Evolutionary conservation across 2,329 filamentous ascomycete genomes (phyloP).

Genomic region (Aureobasidium musti): DNA sequence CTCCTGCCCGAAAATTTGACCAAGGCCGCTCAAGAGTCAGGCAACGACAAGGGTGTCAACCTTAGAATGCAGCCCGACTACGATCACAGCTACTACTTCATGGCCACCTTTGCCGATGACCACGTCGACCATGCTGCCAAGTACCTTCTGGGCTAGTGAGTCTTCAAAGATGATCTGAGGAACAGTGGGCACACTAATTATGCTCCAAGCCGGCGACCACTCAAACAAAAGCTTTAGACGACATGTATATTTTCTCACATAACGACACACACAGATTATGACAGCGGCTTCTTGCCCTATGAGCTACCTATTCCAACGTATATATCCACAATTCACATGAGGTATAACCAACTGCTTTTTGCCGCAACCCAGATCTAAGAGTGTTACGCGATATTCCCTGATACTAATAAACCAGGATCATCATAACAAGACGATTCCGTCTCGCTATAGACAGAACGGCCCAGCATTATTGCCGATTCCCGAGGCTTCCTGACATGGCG

Average conservation of each 20-base stretch:
- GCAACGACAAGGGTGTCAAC: slow-evolving; percentile 68
- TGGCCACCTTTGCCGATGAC: slow-evolving; percentile 85
- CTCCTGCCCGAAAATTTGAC: slow-evolving; percentile 92
- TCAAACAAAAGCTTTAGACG: slow-evolving; percentile 8
- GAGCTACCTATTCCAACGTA: neutral
- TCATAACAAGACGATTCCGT: neutral
- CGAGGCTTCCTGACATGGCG: neutral
- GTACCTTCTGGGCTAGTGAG: slow-evolving; percentile 63
- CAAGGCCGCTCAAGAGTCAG: slow-evolving; percentile 73
- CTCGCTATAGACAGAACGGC: neutral
- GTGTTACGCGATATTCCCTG: neutral
- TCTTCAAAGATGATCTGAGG: neutral
- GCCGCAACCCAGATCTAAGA: no score
- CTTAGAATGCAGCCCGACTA: slow-evolving; percentile 88
- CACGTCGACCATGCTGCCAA: slow-evolving; percentile 92
- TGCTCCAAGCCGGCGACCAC: slow-evolving; percentile 7
- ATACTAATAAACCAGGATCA: neutral
- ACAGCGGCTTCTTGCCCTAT: neutral
- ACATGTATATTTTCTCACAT: neutral
- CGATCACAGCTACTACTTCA: slow-evolving; percentile 97
- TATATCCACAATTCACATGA: slow-evolving; percentile 2
- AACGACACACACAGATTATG: neutral
- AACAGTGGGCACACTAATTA: slow-evolving; percentile 24
- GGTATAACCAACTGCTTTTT: neutral
- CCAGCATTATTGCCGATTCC: neutral